phyloP scores from a whole-genome alignment of 169 alveolate species.

The Plasmodium knowlesi region DNA sequence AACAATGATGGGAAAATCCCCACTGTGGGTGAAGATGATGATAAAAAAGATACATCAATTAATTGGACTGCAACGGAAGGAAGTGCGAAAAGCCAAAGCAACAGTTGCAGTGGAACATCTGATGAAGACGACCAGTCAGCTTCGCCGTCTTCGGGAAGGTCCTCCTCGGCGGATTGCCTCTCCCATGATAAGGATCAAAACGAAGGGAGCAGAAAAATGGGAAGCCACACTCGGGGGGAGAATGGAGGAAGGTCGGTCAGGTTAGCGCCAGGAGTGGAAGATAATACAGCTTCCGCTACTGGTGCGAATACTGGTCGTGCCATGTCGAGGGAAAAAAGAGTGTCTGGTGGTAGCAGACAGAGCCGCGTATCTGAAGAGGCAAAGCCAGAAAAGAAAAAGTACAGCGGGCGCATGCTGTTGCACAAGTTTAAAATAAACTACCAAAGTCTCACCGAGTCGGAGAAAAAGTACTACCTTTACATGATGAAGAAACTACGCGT shows the following conservation, averaged over 20 bases:
- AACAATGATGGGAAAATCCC: not conserved
- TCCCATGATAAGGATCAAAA: not conserved
- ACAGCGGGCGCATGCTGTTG: not conserved
- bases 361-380: not conserved
- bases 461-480: conserved; percentile 29
- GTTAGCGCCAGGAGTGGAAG: not conserved
- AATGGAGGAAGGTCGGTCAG: not conserved
- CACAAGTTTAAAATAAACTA: conserved; percentile 34
- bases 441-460: conserved; percentile 6
- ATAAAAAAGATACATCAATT: not conserved
- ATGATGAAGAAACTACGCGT: conserved; percentile 58
- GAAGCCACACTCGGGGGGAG: not conserved
- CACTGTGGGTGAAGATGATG: not conserved
- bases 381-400: not conserved
- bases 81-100: not conserved
- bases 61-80: not conserved
- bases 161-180: not conserved
- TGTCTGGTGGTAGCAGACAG: not conserved
- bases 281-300: not conserved
- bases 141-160: not conserved
- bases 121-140: not conserved
- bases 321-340: not conserved
- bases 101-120: not conserved
- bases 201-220: not conserved
- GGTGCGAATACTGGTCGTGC: not conserved